Percentiles rank a stretch among this genome's conserved stretches.
Conservation (phyloP, 192 early-diverging fungal species). For the Coemansia sp. region DNA sequence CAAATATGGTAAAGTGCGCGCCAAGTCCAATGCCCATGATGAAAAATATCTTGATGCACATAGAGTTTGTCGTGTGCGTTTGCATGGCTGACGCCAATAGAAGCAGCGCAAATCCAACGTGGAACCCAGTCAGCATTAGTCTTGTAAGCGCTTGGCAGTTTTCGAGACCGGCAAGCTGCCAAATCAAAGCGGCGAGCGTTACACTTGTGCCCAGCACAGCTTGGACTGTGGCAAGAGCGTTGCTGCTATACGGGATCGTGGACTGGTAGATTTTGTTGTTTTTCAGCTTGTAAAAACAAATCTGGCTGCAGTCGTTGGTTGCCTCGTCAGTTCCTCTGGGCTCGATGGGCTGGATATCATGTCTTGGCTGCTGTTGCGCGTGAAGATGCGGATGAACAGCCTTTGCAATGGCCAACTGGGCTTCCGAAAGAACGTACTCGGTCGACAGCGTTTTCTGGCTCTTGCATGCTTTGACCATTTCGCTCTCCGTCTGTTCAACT, state of each 20-base stretch:
- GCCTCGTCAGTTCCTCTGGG: background rate
- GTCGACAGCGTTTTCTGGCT: constrained; percentile 2
- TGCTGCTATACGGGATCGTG: constrained; percentile 20
- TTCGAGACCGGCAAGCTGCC: constrained; percentile 1
- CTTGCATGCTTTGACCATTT: background rate
- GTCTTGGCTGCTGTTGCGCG: background rate
- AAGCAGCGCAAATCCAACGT: constrained; percentile 18
- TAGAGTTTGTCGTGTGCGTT: constrained; percentile 22
- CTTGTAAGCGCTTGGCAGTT: constrained; percentile 6
- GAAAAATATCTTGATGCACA: constrained; percentile 38
- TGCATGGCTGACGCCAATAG: constrained; percentile 30
- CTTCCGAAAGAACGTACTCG: constrained; percentile 1
- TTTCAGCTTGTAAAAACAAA: background rate
- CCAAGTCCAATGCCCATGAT: constrained; percentile 22
- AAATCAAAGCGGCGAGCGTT: background rate
- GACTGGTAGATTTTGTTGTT: constrained; percentile 3
- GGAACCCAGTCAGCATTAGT: background rate
- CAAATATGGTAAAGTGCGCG: constrained; percentile 19
- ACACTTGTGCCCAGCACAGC: constrained; percentile 8
- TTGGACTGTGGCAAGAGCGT: constrained; percentile 10
- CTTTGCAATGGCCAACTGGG: constrained; percentile 20
- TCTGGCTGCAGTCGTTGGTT: background rate
- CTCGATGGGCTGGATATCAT: background rate
- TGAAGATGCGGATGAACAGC: constrained; percentile 22
- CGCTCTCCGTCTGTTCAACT: background rate